These are phyloP conservation scores for Fusarium goolgardi DNA, from an alignment of 2,329 filamentous ascomycete genomes.

Conservation along the genomic window DNA sequence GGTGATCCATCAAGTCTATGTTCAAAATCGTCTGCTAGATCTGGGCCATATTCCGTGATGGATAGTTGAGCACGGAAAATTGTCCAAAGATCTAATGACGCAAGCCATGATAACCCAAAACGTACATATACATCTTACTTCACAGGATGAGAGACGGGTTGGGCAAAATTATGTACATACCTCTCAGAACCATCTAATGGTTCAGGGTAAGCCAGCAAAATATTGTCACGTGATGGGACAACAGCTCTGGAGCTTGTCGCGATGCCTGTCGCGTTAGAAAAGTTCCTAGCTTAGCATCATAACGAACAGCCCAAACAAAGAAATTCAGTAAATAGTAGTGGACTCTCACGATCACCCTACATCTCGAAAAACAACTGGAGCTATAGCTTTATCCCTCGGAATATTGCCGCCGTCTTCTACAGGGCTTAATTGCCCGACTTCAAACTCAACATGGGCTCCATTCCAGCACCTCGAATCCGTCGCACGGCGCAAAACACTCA, in stretches of 20 bases:
- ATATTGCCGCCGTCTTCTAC: neutral
- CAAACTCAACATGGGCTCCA: conserved; percentile 50
- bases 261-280: conserved; percentile 47
- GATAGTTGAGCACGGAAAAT: neutral
- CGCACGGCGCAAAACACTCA: conserved; percentile 62
- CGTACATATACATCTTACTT: neutral
- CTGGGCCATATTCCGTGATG: neutral
- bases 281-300: conserved; percentile 37
- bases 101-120: neutral
- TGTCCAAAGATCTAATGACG: neutral
- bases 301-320: conserved; percentile 19
- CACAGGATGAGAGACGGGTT: too few relatives aligned
- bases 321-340: conserved; percentile 5
- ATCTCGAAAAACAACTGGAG: neutral
- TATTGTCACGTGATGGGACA: conserved; percentile 33
- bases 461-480: conserved; percentile 56
- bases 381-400: neutral
- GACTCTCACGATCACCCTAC: neutral
- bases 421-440: conserved; percentile 43
- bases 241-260: conserved; percentile 35
- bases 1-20: neutral
- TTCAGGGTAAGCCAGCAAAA: neutral
- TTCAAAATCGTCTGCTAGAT: neutral
- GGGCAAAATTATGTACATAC: neutral
- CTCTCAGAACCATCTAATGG: neutral